These are phyloP conservation scores for Biscogniauxia marginata DNA, from an alignment of 2,329 filamentous ascomycete species.

Conservation along the genomic window DNA sequence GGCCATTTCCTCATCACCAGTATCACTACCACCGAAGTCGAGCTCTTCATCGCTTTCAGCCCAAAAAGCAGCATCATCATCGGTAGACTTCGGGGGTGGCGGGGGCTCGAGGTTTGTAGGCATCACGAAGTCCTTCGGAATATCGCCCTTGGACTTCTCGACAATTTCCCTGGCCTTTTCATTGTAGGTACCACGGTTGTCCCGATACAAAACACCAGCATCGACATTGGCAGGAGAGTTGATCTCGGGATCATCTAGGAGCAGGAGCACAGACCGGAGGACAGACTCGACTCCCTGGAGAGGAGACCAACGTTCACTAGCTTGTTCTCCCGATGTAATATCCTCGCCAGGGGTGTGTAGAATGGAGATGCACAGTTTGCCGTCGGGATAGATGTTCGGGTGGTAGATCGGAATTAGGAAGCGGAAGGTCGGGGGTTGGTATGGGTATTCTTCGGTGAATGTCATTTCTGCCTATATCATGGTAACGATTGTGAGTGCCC, in stretches of 20 bases:
- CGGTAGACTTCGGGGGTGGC: conserved; percentile 60
- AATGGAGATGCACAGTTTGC: conserved; percentile 93
- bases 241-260: conserved; percentile 92
- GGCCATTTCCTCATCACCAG: conserved; percentile 56
- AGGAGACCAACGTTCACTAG: conserved; percentile 91
- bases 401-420: conserved; percentile 80
- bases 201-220: conserved; percentile 81
- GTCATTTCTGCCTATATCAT: conserved; percentile 69
- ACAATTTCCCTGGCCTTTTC: conserved; percentile 67
- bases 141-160: conserved; percentile 71
- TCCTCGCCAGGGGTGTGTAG: conserved; percentile 91
- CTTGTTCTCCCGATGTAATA: conserved; percentile 84
- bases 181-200: conserved; percentile 69
- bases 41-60: conserved; percentile 72
- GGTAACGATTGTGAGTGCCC: not conserved
- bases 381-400: conserved; percentile 90
- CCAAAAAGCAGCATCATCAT: conserved; percentile 81
- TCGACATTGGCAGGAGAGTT: conserved; percentile 94
- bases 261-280: conserved; percentile 83
- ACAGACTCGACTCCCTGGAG: conserved; percentile 94
- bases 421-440: conserved; percentile 82
- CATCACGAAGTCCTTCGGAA: conserved; percentile 78
- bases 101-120: conserved; percentile 68
- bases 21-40: conserved; percentile 75
- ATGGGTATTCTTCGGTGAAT: conserved; percentile 88